Evolutionary conservation across 306 rosid genomes (phyloP).

Genomic region (Acacia crassicarpa): DNA sequence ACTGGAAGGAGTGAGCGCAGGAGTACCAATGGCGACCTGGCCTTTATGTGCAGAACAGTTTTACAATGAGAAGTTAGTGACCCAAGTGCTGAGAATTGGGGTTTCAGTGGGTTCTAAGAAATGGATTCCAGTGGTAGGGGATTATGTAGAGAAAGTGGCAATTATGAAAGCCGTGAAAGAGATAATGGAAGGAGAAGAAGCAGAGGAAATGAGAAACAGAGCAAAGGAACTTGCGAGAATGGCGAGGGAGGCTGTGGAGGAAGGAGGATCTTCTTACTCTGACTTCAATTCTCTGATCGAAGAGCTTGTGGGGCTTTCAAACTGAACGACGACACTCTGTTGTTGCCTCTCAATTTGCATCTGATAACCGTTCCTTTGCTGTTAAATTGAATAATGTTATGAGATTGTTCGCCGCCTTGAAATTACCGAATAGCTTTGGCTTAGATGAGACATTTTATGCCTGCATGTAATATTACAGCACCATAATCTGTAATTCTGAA

Average conservation of each 20-base stretch:
- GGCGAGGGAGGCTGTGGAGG: constrained; percentile 31
- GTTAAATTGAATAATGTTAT: no score
- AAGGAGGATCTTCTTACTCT: constrained; percentile 34
- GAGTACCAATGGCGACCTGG: constrained; percentile 49
- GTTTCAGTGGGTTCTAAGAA: constrained; percentile 35
- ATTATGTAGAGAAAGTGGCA: constrained; percentile 4
- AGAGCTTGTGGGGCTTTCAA: background rate
- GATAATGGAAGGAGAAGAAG: constrained; percentile 29
- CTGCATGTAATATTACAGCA: no score
- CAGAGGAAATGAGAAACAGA: constrained; percentile 29
- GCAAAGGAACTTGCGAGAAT: constrained; percentile 5
- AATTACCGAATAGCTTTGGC: no score
- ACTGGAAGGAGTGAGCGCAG: constrained; percentile 42
- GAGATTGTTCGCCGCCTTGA: no score
- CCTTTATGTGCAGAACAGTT: constrained; percentile 44
- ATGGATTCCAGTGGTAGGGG: background rate
- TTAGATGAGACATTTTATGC: no score
- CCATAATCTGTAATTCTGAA: no score
- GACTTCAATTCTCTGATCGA: background rate
- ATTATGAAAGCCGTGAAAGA: constrained; percentile 5
- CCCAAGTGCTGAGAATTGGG: constrained; percentile 33
- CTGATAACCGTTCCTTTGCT: no score
- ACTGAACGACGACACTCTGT: background rate
- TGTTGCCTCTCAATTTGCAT: background rate
- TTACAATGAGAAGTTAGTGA: constrained; percentile 43